Conservation (phyloP, 1,284 basidiomycete species). For the Cryptococcus sp. region DNA sequence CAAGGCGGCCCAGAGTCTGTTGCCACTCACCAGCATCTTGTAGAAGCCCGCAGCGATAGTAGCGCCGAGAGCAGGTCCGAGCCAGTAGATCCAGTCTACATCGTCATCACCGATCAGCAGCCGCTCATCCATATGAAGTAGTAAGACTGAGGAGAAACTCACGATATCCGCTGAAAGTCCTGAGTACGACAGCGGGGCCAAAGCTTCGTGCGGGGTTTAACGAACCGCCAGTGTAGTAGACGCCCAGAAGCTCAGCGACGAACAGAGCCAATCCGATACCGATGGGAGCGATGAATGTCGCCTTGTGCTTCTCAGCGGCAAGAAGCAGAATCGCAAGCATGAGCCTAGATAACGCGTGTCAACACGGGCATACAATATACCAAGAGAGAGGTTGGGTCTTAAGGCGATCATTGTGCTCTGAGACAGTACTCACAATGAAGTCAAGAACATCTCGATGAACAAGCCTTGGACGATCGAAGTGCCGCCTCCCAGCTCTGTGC, state of each 20-base stretch:
- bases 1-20: background rate
- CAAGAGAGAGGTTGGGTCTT: background rate
- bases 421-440: constrained; percentile 41
- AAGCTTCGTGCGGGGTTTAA: constrained; percentile 53
- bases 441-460: constrained; percentile 56
- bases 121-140: background rate
- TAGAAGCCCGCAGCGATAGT: constrained; percentile 52
- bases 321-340: constrained; percentile 54
- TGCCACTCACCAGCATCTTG: constrained; percentile 40
- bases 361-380: background rate
- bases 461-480: constrained; percentile 42
- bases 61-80: constrained; percentile 48
- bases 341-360: constrained; percentile 25
- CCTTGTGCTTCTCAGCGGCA: constrained; percentile 58
- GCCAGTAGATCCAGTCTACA: constrained; percentile 52
- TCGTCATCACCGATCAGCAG: no score
- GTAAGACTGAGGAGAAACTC: background rate
- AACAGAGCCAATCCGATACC: constrained; percentile 58
- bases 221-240: constrained; percentile 54
- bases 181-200: constrained; percentile 50
- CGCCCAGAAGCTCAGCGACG: constrained; percentile 55
- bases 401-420: no score
- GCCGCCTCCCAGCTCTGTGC: constrained; percentile 51
- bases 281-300: constrained; percentile 59
- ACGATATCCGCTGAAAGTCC: constrained; percentile 41